Percentiles rank a stretch among this genome's conserved stretches.
These are phyloP conservation scores for Monilinia fructicola DNA, from an alignment of 2,329 filamentous ascomycete species.

Conservation along the genomic window DNA sequence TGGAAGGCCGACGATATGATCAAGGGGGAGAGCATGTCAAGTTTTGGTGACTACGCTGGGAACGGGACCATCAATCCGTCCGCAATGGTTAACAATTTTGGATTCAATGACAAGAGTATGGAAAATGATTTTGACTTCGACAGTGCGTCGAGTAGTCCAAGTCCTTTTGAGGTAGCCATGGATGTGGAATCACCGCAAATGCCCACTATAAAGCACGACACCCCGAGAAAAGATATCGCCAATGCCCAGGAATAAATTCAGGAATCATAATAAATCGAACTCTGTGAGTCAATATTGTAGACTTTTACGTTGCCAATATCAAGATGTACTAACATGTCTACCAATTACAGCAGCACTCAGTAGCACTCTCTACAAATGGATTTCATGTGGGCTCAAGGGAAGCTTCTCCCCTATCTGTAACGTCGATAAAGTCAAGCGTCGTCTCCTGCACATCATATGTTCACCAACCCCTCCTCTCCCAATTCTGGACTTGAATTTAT, in stretches of 20 bases:
- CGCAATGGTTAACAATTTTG: constrained; percentile 40
- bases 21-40: constrained; percentile 43
- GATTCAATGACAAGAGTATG: constrained; percentile 48
- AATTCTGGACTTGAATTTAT: constrained; percentile 45
- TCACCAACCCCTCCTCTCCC: constrained; percentile 51
- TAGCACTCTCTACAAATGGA: constrained; percentile 52
- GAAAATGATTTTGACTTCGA: constrained; percentile 57
- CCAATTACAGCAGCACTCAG: constrained; percentile 50
- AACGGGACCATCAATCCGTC: constrained; percentile 44
- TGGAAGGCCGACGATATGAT: constrained; percentile 46
- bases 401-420: constrained; percentile 54
- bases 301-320: background rate
- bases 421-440: constrained; percentile 53
- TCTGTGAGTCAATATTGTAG: constrained; percentile 43
- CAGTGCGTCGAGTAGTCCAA: constrained; percentile 58
- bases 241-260: constrained; percentile 33
- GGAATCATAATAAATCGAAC: constrained; percentile 44
- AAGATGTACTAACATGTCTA: constrained; percentile 34
- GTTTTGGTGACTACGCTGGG: constrained; percentile 45
- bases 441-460: constrained; percentile 47
- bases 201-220: constrained; percentile 44
- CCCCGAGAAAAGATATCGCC: constrained; percentile 35
- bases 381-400: constrained; percentile 52
- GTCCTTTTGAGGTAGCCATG: constrained; percentile 38
- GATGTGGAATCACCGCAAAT: constrained; percentile 47